Conservation (phyloP, 768 basidiomycete genomes). For the Heimioporus sp. region DNA sequence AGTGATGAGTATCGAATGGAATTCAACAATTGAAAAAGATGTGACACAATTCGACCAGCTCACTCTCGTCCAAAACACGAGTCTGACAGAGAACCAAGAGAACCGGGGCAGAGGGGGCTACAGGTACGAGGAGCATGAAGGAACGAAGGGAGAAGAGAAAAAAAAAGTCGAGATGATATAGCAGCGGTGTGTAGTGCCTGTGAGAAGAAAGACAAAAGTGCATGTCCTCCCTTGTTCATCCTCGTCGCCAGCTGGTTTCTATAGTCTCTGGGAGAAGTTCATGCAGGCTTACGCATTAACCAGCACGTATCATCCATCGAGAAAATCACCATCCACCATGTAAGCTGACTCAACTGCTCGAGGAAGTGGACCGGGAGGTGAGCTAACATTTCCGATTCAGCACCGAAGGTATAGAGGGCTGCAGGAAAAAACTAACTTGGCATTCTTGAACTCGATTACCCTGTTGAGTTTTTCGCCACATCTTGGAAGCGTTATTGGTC, state of each 20-base stretch:
- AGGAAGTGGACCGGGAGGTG: constrained; percentile 80
- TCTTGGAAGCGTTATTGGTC: no score
- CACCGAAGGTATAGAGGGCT: background rate
- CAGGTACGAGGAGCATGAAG: background rate
- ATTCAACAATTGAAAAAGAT: constrained; percentile 3
- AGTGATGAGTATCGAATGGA: constrained; percentile 19
- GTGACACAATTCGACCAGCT: constrained; percentile 4
- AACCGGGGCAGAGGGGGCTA: no score
- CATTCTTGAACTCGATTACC: constrained; percentile 84
- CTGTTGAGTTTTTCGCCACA: constrained; percentile 93
- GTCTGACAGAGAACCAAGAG: background rate
- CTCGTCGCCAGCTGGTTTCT: constrained; percentile 9
- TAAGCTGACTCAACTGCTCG: constrained; percentile 60
- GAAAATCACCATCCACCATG: constrained; percentile 35
- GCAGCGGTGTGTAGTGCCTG: constrained; percentile 7
- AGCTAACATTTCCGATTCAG: constrained; percentile 27
- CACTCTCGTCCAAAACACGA: background rate
- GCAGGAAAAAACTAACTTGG: constrained; percentile 45
- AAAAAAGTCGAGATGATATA: background rate
- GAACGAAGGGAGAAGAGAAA: background rate
- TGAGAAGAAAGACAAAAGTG: background rate
- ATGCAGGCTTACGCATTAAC: constrained; percentile 13
- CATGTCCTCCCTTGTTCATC: constrained; percentile 4
- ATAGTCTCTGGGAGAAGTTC: constrained; percentile 10
- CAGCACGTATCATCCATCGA: constrained; percentile 1